These are phyloP conservation scores for Entrophospora sp. DNA, from an alignment of 192 early-diverging fungal genomes.

Conservation along the genomic window DNA sequence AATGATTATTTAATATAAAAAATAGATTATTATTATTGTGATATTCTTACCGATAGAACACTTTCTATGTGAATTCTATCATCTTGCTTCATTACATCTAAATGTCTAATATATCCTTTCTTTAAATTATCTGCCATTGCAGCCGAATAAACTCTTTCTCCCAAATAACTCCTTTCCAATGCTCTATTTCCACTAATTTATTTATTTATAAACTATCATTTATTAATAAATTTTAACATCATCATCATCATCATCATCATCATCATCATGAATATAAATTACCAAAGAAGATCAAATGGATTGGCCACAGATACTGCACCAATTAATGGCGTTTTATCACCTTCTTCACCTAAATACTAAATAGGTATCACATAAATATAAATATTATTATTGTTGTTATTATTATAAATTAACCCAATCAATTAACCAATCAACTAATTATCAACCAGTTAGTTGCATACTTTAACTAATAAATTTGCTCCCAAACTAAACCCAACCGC, in stretches of 20 bases:
- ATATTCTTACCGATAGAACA: background rate
- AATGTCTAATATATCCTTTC: constrained; percentile 29
- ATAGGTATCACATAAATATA: background rate
- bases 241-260: constrained; percentile 9
- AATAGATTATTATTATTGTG: background rate
- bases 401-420: too few species aligned
- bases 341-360: constrained; percentile 71
- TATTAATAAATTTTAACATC: constrained; percentile 19
- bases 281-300: constrained; percentile 72
- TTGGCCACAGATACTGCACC: constrained; percentile 78
- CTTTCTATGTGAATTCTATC: constrained; percentile 13
- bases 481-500: constrained; percentile 87
- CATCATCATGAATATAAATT: background rate
- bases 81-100: constrained; percentile 19
- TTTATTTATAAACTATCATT: too few species aligned
- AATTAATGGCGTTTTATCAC: constrained; percentile 64
- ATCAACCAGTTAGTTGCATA: too few species aligned
- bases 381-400: background rate
- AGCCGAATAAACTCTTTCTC: constrained; percentile 34
- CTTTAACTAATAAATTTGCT: constrained; percentile 86
- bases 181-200: constrained; percentile 13
- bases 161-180: constrained; percentile 30
- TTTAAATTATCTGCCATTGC: constrained; percentile 40
- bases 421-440: too few species aligned
- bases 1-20: too few species aligned